These are phyloP conservation scores for Epithemia pelagica DNA, from an alignment of 108 stramenopile genomes.

Conservation along the genomic window DNA sequence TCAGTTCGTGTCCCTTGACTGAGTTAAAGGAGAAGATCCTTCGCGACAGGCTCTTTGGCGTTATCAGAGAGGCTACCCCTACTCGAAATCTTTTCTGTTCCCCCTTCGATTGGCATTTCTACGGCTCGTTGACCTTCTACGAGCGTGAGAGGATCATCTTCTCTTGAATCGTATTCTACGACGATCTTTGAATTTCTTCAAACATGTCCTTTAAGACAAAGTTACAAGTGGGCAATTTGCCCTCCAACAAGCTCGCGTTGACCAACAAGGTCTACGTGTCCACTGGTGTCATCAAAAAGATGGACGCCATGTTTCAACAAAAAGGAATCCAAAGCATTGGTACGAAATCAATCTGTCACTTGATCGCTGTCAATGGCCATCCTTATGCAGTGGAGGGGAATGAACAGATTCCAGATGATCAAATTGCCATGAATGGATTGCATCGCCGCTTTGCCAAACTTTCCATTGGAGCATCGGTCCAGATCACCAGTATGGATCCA, in stretches of 20 bases:
- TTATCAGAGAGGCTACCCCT: too few relatives aligned
- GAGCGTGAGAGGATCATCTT: too few relatives aligned
- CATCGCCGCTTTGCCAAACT: conserved; percentile 69
- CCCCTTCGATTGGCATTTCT: too few relatives aligned
- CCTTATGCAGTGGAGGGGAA: conserved; percentile 70
- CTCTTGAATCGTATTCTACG: too few relatives aligned
- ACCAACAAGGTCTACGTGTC: conserved; percentile 82
- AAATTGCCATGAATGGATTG: conserved; percentile 77
- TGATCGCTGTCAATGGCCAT: conserved; percentile 58
- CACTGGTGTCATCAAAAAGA: conserved; percentile 37
- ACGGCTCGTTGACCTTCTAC: too few relatives aligned
- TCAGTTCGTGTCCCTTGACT: too few relatives aligned
- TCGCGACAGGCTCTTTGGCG: too few relatives aligned
- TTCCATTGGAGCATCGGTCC: conserved; percentile 44
- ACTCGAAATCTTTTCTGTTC: too few relatives aligned
- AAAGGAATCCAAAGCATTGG: conserved; percentile 24
- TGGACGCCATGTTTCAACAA: conserved; percentile 20
- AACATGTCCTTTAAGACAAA: conserved; percentile 23
- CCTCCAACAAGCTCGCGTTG: conserved; percentile 76
- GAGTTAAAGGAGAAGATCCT: too few relatives aligned
- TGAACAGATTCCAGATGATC: conserved; percentile 46
- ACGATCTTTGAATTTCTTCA: too few relatives aligned
- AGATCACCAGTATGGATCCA: conserved; percentile 46
- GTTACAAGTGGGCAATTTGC: conserved; percentile 72
- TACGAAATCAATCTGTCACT: conserved; percentile 19